phyloP scores from a whole-genome alignment of 768 basidiomycete species.

The Lactifluus volemus region DNA sequence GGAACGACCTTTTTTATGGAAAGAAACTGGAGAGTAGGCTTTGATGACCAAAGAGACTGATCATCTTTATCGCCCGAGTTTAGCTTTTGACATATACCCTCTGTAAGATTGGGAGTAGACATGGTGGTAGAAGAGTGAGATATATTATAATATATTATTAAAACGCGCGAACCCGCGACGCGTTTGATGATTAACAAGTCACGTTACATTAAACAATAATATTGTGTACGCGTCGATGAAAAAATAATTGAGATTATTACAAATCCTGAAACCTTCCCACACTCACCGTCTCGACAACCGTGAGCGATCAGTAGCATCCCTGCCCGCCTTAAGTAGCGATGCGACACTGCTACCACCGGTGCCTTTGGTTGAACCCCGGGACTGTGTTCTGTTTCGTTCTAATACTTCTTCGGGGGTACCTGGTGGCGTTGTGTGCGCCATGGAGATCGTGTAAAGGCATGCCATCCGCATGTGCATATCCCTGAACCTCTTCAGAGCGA shows the following conservation, averaged over 20 bases:
- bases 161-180: slow-evolving; percentile 12
- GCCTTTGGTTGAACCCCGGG: slow-evolving; percentile 53
- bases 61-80: slow-evolving; percentile 14
- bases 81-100: slow-evolving; percentile 18
- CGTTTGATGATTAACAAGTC: neutral
- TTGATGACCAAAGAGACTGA: slow-evolving; percentile 22
- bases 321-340: slow-evolving; percentile 74
- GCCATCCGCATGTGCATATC: slow-evolving; percentile 88
- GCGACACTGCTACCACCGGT: slow-evolving; percentile 88
- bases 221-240: too few relatives aligned
- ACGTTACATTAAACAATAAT: neutral
- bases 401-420: slow-evolving; percentile 44
- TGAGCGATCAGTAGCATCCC: slow-evolving; percentile 76
- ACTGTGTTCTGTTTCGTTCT: slow-evolving; percentile 20
- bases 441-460: slow-evolving; percentile 77
- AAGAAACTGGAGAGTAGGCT: slow-evolving; percentile 66
- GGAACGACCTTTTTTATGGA: slow-evolving; percentile 67
- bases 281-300: slow-evolving; percentile 35
- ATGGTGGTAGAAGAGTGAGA: slow-evolving; percentile 1
- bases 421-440: slow-evolving; percentile 61
- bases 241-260: too few relatives aligned
- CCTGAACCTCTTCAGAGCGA: slow-evolving; percentile 72
- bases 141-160: neutral
- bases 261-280: neutral
- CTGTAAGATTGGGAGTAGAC: slow-evolving; percentile 7